Evolutionary conservation across 208 protist genomes (phyloP).

Genomic region (Leishmania braziliensis): DNA sequence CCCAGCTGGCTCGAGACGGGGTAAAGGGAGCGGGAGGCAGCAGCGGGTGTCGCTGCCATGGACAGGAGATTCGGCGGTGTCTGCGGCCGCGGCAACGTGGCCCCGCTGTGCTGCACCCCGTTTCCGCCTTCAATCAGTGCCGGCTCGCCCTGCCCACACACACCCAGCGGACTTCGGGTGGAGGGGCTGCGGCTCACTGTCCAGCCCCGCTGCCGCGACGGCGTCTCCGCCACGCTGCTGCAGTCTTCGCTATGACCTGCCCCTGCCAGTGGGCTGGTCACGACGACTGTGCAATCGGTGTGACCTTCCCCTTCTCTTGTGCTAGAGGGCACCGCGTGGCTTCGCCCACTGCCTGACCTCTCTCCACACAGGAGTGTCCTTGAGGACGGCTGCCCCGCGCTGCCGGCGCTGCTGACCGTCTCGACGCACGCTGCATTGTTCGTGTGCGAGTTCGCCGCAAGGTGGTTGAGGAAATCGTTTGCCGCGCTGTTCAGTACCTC

Average conservation of each 20-base stretch:
- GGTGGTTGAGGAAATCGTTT: conserved; percentile 56
- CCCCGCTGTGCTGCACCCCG: not conserved
- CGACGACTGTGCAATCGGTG: not conserved
- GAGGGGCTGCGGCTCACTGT: conserved; percentile 13
- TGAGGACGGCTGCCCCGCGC: not conserved
- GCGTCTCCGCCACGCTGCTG: not conserved
- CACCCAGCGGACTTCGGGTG: not conserved
- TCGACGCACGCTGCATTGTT: conserved; percentile 5
- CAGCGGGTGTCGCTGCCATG: not conserved
- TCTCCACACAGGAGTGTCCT: not conserved
- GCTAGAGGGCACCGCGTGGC: not conserved
- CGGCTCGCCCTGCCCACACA: not conserved
- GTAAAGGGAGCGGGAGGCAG: not conserved
- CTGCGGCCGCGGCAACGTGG: not conserved
- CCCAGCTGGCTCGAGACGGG: conserved; percentile 1
- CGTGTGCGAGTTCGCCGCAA: conserved; percentile 23
- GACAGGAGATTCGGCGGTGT: not conserved
- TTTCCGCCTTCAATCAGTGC: not conserved
- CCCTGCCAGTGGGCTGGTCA: not conserved
- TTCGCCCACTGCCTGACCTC: not conserved
- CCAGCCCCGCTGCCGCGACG: not conserved
- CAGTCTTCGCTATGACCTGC: not conserved
- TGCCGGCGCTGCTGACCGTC: conserved; percentile 22
- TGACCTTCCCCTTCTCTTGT: not conserved
- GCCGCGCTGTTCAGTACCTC: conserved; percentile 57